phyloP scores from a whole-genome alignment of 208 protist genomes.

The Kentomonas sorsogonicus region DNA sequence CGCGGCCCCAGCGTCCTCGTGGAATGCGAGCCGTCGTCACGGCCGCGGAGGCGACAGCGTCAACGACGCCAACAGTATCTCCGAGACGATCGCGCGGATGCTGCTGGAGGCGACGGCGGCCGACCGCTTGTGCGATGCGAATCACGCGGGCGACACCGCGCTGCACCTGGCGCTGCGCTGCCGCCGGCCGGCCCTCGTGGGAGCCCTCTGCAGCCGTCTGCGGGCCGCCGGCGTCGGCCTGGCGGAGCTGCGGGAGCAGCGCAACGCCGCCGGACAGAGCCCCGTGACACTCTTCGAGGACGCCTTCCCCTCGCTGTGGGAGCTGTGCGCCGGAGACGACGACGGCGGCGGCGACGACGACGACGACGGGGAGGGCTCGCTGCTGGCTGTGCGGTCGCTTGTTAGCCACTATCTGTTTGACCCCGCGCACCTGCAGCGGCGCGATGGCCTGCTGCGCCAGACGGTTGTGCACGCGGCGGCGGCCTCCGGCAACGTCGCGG shows the following conservation, averaged over 20 bases:
- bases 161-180: slow-evolving; percentile 54
- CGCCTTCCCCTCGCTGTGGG: slow-evolving; percentile 43
- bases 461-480: slow-evolving; percentile 50
- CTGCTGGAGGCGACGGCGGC: slow-evolving; percentile 31
- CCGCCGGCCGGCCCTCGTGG: slow-evolving; percentile 38
- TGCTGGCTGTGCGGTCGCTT: slow-evolving; percentile 39
- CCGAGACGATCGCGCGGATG: slow-evolving; percentile 13
- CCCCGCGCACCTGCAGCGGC: slow-evolving; percentile 18
- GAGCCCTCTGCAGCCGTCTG: slow-evolving; percentile 46
- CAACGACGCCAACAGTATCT: too few species aligned
- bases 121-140: slow-evolving; percentile 17
- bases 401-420: slow-evolving; percentile 69
- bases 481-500: slow-evolving; percentile 25
- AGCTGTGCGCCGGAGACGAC: too few species aligned
- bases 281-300: slow-evolving; percentile 52
- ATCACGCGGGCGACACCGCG: slow-evolving; percentile 33
- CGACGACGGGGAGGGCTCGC: slow-evolving; percentile 43
- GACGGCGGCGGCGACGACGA: too few species aligned
- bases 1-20: too few species aligned
- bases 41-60: slow-evolving; percentile 19
- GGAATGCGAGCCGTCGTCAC: too few species aligned
- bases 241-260: slow-evolving; percentile 15
- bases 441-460: slow-evolving; percentile 28
- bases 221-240: slow-evolving; percentile 21
- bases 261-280: slow-evolving; percentile 44